phyloP scores from a whole-genome alignment of 1,284 basidiomycete species.

The Trichosporon coremiiforme region DNA sequence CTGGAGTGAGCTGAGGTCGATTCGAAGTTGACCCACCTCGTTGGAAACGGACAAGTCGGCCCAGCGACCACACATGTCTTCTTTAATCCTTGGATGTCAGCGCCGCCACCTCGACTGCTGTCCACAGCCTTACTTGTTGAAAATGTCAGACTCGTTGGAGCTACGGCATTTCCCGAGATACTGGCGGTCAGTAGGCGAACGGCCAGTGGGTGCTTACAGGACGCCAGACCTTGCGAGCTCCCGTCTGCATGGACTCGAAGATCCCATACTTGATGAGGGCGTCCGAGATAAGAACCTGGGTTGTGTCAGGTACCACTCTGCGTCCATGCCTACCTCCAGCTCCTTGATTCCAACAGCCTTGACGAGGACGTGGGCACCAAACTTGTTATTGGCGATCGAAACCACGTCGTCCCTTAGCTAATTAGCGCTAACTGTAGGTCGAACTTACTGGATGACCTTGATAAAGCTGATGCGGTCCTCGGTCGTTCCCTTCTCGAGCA shows the following conservation, averaged over 20 bases:
- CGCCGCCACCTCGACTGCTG: too few relatives aligned
- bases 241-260: constrained; percentile 51
- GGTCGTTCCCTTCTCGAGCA: constrained; percentile 44
- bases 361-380: constrained; percentile 52
- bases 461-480: constrained; percentile 48
- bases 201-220: constrained; percentile 35
- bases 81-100: constrained; percentile 40
- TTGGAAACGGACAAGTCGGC: constrained; percentile 47
- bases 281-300: constrained; percentile 39
- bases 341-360: constrained; percentile 48
- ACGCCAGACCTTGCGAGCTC: constrained; percentile 49
- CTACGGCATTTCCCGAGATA: constrained; percentile 51
- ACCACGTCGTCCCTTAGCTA: constrained; percentile 43
- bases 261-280: constrained; percentile 46
- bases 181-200: constrained; percentile 29
- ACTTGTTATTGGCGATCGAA: constrained; percentile 51
- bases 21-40: constrained; percentile 36
- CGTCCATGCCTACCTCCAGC: constrained; percentile 39
- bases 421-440: neutral
- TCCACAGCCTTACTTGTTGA: constrained; percentile 36
- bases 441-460: constrained; percentile 42
- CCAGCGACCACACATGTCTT: constrained; percentile 45
- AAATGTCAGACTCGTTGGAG: constrained; percentile 36
- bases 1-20: constrained; percentile 28
- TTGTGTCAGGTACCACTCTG: neutral